A percentile compares a stretch with the other conserved stretches of the same genome.
phyloP scores from a whole-genome alignment of 2,329 filamentous ascomycete genomes.

The Tolypocladium sp. region DNA sequence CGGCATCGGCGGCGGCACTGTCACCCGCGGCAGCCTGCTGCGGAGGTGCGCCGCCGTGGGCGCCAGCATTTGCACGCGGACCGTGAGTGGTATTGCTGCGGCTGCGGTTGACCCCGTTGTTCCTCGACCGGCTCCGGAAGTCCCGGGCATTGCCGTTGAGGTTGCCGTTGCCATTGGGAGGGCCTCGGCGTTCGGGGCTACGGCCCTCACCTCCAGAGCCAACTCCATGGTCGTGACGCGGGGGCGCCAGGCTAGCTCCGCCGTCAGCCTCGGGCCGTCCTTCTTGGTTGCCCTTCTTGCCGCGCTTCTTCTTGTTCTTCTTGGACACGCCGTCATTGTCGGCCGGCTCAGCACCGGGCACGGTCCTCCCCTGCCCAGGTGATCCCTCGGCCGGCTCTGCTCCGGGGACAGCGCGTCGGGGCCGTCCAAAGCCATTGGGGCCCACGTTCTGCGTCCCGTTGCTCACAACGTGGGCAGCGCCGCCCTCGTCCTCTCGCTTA shows the following conservation, averaged over 20 bases:
- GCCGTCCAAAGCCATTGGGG: constrained; percentile 70
- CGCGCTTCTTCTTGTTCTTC: constrained; percentile 98
- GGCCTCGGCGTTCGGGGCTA: constrained; percentile 58
- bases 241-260: constrained; percentile 38
- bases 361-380: constrained; percentile 57
- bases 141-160: constrained; percentile 1
- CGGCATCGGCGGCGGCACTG: constrained; percentile 21
- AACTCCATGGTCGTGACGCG: constrained; percentile 25
- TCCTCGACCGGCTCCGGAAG: constrained; percentile 10
- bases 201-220: constrained; percentile 43
- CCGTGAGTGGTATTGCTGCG: constrained; percentile 41
- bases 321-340: constrained; percentile 65
- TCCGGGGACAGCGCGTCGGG: constrained; percentile 75
- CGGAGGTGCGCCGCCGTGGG: constrained; percentile 12
- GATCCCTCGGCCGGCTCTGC: constrained; percentile 63
- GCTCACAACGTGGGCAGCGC: constrained; percentile 72
- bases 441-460: constrained; percentile 65
- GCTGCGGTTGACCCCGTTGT: constrained; percentile 41
- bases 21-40: constrained; percentile 32
- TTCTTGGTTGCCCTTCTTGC: constrained; percentile 82
- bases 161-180: constrained; percentile 15
- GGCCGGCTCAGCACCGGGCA: constrained; percentile 53
- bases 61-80: constrained; percentile 16
- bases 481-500: constrained; percentile 95
- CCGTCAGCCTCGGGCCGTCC: constrained; percentile 41